Evolutionary conservation across 352 stramenopile genomes (phyloP), one percentile per base, ranked within the genome.

Genomic region (Phytophthora agathidicida): DNA sequence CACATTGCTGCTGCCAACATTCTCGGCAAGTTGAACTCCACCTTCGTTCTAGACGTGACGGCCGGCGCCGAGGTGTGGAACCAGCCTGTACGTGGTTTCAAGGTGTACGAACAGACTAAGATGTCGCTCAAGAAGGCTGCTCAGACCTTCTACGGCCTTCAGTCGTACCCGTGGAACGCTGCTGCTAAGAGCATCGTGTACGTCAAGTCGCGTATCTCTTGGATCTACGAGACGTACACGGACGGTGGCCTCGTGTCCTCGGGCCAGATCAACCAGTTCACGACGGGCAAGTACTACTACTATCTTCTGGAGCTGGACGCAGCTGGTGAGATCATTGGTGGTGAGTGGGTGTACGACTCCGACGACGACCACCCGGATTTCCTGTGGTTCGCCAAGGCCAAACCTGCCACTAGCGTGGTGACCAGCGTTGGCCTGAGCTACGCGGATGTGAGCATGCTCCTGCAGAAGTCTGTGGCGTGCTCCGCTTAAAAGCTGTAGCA

Each of bases 11-110:
- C 69, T 32, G 30, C 58, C 14, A 87, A 85, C 60, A 50, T 84
- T 6, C 44, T 87, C 7, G 67, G 64, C 6, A 60, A 63, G n/a
- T 47, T 74, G 14, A 76, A 76, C 19, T 24, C 70, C 28, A 60
- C 68, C 3, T 81, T 80, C 53, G 48, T 87, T 7, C 43, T 72
- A 3, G 77, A 87, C 37, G 62, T 81, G 3, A 58, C 54, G 5
- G 57, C 65, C 6, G 64, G 53, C n/a, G 20, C 55, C 1, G 56
- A 79, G 47, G 75, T 89, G 19, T 88, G 78, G 75, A 88, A 88
- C 62, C 71, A 83, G 53, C 78, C 78, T 2, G 64, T 86, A 33
- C 55, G 54, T 39, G 68, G 60, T 46, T 86, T 80, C 60, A 56
- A 69, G 37, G 72, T 66, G 41, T 88, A 83, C 60, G 46, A 76